phyloP scores from a whole-genome alignment of 345 rosid genomes.

The Eucalyptus urophylla region DNA sequence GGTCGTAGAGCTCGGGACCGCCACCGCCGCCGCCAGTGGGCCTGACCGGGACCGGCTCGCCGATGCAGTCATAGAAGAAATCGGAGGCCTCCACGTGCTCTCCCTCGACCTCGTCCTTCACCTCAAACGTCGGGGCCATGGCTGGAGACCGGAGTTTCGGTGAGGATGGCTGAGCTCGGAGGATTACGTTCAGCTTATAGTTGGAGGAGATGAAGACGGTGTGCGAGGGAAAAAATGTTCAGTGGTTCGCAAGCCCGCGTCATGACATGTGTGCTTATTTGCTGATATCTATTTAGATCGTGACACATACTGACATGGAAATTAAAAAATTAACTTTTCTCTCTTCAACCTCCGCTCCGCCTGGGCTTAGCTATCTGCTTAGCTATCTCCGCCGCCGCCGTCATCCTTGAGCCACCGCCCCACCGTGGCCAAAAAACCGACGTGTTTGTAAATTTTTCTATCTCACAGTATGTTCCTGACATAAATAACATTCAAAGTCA shows the following conservation, averaged over 20 bases:
- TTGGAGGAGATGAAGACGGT: neutral
- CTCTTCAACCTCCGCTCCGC: no score
- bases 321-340: no score
- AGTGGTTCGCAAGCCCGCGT: no score
- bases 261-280: no score
- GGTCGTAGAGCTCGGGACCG: conserved; percentile 19
- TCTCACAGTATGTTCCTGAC: neutral
- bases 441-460: neutral
- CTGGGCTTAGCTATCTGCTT: no score
- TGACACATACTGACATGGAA: no score
- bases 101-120: conserved; percentile 57
- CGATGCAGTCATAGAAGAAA: conserved; percentile 60
- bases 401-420: no score
- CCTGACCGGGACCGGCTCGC: conserved; percentile 42
- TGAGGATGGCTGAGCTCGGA: neutral
- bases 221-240: no score
- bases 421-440: neutral
- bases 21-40: neutral
- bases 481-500: neutral
- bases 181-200: no score
- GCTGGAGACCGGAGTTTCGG: neutral
- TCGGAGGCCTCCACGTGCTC: conserved; percentile 34
- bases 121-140: conserved; percentile 1
- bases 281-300: no score
- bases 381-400: no score